Conservation (phyloP, 495 filamentous ascomycete species). For the Podospora australis region DNA sequence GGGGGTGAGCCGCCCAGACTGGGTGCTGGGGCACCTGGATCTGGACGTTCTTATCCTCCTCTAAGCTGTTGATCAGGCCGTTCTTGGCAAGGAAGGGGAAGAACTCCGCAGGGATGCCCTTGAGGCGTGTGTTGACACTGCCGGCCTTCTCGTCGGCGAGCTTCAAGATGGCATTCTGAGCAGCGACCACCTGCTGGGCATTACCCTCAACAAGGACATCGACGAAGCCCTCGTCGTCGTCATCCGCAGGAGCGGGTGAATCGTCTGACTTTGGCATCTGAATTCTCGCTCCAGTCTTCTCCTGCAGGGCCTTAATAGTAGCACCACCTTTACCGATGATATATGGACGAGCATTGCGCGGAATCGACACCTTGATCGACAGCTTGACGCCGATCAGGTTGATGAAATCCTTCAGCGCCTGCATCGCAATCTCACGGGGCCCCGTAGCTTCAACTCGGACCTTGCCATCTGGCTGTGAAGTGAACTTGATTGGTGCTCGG, state of each 20-base stretch:
- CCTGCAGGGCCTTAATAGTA: constrained; percentile 81
- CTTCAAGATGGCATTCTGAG: constrained; percentile 68
- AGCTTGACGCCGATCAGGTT: constrained; percentile 82
- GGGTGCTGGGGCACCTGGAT: constrained; percentile 76
- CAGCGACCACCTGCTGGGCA: constrained; percentile 72
- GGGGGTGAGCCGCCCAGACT: constrained; percentile 63
- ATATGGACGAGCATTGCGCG: constrained; percentile 69
- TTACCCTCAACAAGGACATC: constrained; percentile 88
- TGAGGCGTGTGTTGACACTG: constrained; percentile 68
- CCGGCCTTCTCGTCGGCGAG: constrained; percentile 83
- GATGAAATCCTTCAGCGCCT: constrained; percentile 80
- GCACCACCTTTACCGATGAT: constrained; percentile 89
- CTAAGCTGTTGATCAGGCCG: constrained; percentile 56
- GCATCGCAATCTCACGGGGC: constrained; percentile 65
- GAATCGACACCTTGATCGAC: constrained; percentile 68
- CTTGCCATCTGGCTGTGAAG: constrained; percentile 55
- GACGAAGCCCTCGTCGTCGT: constrained; percentile 75
- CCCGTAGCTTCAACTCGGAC: constrained; percentile 78
- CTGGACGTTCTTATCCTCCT: constrained; percentile 56
- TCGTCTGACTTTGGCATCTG: constrained; percentile 78
- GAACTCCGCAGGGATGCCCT: constrained; percentile 80
- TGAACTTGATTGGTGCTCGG: constrained; percentile 76
- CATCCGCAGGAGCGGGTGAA: constrained; percentile 51
- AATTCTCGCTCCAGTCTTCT: constrained; percentile 77
- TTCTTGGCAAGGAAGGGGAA: constrained; percentile 92